Base-by-base conservation (phyloP, 306 rosid species). In the Quercus variabilis region DNA sequence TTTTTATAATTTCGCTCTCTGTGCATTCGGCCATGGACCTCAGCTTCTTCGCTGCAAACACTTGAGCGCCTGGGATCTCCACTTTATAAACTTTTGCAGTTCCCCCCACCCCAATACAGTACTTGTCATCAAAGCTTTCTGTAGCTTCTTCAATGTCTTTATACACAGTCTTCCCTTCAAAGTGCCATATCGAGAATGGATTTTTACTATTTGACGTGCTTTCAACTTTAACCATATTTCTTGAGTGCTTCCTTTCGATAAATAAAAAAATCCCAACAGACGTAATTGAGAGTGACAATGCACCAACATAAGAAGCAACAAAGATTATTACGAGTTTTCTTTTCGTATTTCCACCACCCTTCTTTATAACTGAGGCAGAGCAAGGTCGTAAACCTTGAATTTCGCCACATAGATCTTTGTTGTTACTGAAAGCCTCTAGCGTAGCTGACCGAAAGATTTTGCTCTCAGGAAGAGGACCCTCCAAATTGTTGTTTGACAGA, bases 401-500 rank as follows among this genome's bases (percentile, higher is more conserved):
- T 3, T 59, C 12, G 10, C 81, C 81, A 19, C 81, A 78, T 26
- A 79, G 18, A 12, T 63, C 79, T 55, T 7, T 67, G 60, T 75
- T 80, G 63, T 76, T 80, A n/a, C 79, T 80, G 51, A 80, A 77
- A 9, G 71, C 23, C 8, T 73, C 81, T 4, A 49, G 26, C 43
- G 21, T 21, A 11, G 76, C 67, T 1, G 69, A 30, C 23, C 17
- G 60, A 25, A 84, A 84, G 51, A 80, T 71, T 35, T 76, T 79
- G 12, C 57, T 54, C 30, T 17, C 57, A 3, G 87, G 87, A 51
- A 84, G 67, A 56, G 72, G 81, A 49, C 87, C 84, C 51, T 84
- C 87, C 9, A 84, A 65, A 41, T 70, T 28, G 81, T 84, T 84
- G 71, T 55, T 38, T 6, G 87, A 84, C 1, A 84, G 67, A 49